Base-by-base conservation (phyloP, 2,329 filamentous ascomycete genomes). In the Colletotrichum sp. region DNA sequence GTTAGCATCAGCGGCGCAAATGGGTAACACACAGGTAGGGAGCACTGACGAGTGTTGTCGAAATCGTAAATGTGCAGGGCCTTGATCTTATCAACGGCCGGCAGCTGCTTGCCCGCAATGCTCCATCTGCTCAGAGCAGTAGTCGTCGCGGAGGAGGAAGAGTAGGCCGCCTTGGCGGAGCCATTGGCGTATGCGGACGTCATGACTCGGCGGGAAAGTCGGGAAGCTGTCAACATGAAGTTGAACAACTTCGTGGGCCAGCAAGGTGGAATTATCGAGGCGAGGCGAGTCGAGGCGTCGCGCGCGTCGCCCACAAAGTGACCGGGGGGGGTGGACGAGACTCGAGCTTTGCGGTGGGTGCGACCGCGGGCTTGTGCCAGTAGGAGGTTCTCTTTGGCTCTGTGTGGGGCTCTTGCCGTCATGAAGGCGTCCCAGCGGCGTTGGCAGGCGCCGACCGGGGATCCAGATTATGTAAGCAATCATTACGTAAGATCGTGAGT, bases 1-100 rank as follows among this genome's bases (percentile, higher is more conserved):
- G 64, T 78, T 73, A 78, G 65, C 52, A 76, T 63, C 12, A 34
- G 9, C 43, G 14, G 62, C 7, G 24, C 26, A 13, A 67, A 7
- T 5, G 68, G 58, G 30, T 43, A 62, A 8, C 32, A 21, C 28
- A 61, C 24, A 32, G 69, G 77, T 24, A 26, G 58, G 34, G 65
- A 52, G 26, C 32, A 64, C 71, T 48, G 65, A 96, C 95, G 87
- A 48, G 96, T 98, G 82, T 99, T 98, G 85, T 99, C 97, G 84
- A 98, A 99, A 84, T 99, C 97, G 86, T 98, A 98, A 79, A 99
- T 91, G 82, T 98, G 96, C 68, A 99, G 92, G 10, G 92, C 87
- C 82, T 92, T 95, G 84, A 98, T 93, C 71, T 91, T 88, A 56
- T 94, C 88, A 13, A 92, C 89, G 36, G 91, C 90, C 91, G 78